Evolutionary conservation across 2,329 filamentous ascomycete genomes (phyloP).

Genomic region (Ambrosiella beaveri): DNA sequence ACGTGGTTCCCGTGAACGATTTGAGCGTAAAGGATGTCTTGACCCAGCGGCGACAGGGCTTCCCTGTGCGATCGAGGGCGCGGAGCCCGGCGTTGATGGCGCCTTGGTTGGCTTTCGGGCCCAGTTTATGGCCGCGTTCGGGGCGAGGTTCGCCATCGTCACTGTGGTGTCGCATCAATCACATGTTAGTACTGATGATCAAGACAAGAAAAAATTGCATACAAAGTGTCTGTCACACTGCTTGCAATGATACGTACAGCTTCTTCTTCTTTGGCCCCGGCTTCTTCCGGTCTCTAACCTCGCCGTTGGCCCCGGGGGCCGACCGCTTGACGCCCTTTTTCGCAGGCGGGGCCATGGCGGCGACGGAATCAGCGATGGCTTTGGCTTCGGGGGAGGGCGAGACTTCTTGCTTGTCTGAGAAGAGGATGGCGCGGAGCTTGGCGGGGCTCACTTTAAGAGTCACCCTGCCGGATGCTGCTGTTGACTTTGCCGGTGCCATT

Average conservation of each 20-base stretch:
- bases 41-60: slow-evolving; percentile 83
- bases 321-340: slow-evolving; percentile 61
- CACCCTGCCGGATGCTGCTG: slow-evolving; percentile 23
- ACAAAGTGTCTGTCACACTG: background rate
- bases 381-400: slow-evolving; percentile 27
- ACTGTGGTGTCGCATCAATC: slow-evolving; percentile 17
- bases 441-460: slow-evolving; percentile 35
- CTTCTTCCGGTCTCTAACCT: slow-evolving; percentile 61
- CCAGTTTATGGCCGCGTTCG: slow-evolving; percentile 57
- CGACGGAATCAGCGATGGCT: slow-evolving; percentile 7
- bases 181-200: slow-evolving; percentile 10
- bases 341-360: slow-evolving; percentile 48
- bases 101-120: slow-evolving; percentile 89
- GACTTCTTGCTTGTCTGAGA: slow-evolving; percentile 24
- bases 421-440: slow-evolving; percentile 32
- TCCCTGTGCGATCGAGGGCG: slow-evolving; percentile 78
- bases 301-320: slow-evolving; percentile 45
- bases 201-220: background rate
- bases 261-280: slow-evolving; percentile 95
- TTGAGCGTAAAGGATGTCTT: slow-evolving; percentile 70
- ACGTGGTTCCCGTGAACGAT: slow-evolving; percentile 76
- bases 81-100: slow-evolving; percentile 94
- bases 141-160: slow-evolving; percentile 44
- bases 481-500: slow-evolving; percentile 15
- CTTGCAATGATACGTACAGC: slow-evolving; percentile 17